Evolutionary conservation across 2,329 filamentous ascomycete species (phyloP), one percentile per base, ranked within the genome.

Genomic region (Bipolaris bicolor): DNA sequence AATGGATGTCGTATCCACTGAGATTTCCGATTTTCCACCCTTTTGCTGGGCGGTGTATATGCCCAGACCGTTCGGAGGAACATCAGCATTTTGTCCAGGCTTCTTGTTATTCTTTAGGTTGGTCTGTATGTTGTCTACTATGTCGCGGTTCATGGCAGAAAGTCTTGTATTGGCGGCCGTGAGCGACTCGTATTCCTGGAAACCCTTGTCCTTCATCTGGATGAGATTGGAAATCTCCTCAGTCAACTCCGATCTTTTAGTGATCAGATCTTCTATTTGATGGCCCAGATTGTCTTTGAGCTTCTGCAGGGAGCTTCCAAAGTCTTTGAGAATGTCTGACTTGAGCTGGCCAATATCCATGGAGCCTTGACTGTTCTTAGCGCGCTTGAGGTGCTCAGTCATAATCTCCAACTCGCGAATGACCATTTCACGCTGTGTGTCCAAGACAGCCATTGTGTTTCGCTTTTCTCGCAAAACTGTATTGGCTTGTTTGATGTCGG

Each of bases 391-490:
- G 72, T 95, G 94, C 44, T 93, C 91, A 3, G 92, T 93, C 69
- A 97, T 85, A 36, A 94, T 89, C 71, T 96, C 92, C 16, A 98
- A 82, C 76, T 98, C 92, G 39, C 91, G 89, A 69, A 98, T 91
- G 78, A 97, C 94, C 75, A 98, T 93, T 77, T 98, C 94, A 49
- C 92, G 92, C 77, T 97, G 92, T 0, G 93, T 94, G 74, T 98
- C 94, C 49, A 98, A 82, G 16, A 96, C 90, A 6, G 94, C 94
- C 75, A 99, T 95, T 0, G 95, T 98, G 69, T 96, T 97, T 57
- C 95, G 86, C 80, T 98, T 98, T 77, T 98, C 93, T 34, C 90
- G 84, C 22, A 98, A 81, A 73, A 93, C 94, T 67, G 90, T 92
- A 76, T 96, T 96, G 29, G 96, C 87, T 67, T 88, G 89, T 77